Base-by-base conservation (phyloP, 2,329 filamentous ascomycete genomes). In the Blastomyces gilchristii region DNA sequence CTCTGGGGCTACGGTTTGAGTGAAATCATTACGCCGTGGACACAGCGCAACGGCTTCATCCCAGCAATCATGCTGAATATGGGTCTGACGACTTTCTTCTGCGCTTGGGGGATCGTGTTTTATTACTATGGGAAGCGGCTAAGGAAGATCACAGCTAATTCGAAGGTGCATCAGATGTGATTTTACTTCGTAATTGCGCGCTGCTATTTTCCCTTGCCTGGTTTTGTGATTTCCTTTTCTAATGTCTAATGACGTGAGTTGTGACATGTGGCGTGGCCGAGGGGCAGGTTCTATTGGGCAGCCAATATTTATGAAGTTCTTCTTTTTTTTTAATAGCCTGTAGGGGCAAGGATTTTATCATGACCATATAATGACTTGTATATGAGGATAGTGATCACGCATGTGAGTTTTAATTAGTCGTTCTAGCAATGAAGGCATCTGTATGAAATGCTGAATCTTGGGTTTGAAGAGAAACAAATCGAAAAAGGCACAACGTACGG, bases 11-110 rank as follows among this genome's bases (percentile, higher is more conserved):
- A 85, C 69, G 83, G 83, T 0, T 82, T 86, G 66, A 75, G 75
- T 59, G 81, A 83, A 62, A 83, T 83, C 66, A 80, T 83, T 64
- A 83, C 80, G 0, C 73, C 75, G 0, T 85, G 82, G 82, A 76
- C 77, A 14, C 73, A 74, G 28, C 71, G 78, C 66, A 71, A 64
- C 49, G 82, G 83, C 41, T 84, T 82, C 67, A 76, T 85, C 22
- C 73, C 77, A 5, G 83, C 82, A 0, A 84, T 85, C 68, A 85
- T 86, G 83, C 79, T 81, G 28, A 86, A 86, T 66, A 82, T 82
- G 71, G 74, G 73, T 4, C 69, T 87, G 63, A 77, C 80, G 11
- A 74, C 79, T 6, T 65, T 85, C 18, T 86, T 79, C 76, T 84
- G 81, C 69, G 70, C 78, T 6, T 82, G 79, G 68, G 82, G 79